phyloP scores from a whole-genome alignment of 2,329 filamentous ascomycete genomes.

The Cladosporium sp. region DNA sequence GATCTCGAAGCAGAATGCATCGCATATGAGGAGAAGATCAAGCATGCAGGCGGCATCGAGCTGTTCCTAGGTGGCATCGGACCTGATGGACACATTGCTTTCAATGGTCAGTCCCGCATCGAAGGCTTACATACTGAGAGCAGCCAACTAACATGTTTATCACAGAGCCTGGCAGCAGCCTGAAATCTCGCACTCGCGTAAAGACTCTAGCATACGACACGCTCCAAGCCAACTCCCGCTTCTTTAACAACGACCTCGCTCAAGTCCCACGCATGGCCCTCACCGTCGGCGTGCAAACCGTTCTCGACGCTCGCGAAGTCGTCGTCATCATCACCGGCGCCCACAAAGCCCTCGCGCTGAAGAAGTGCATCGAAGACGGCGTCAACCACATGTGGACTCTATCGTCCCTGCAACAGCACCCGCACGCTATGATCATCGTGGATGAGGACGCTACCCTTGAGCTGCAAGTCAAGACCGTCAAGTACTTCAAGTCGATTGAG shows the following conservation, averaged over 20 bases:
- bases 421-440: constrained; percentile 75
- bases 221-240: constrained; percentile 77
- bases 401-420: constrained; percentile 74
- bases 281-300: constrained; percentile 79
- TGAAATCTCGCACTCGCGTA: constrained; percentile 73
- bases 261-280: constrained; percentile 77
- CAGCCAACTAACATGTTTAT: constrained; percentile 80
- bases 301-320: constrained; percentile 76
- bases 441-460: constrained; percentile 65
- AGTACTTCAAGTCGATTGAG: constrained; percentile 50
- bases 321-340: constrained; percentile 78
- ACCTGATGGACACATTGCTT: constrained; percentile 82
- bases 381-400: constrained; percentile 92
- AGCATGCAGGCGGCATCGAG: constrained; percentile 71
- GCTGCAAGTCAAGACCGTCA: constrained; percentile 43
- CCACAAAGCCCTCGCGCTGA: constrained; percentile 74
- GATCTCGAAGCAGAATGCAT: constrained; percentile 74
- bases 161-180: constrained; percentile 69
- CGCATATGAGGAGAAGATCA: constrained; percentile 75
- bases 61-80: constrained; percentile 82
- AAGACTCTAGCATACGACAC: constrained; percentile 87
- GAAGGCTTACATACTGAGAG: constrained; percentile 39
- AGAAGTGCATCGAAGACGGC: constrained; percentile 75
- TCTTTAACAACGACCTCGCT: constrained; percentile 70
- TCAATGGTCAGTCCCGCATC: constrained; percentile 51